These are phyloP conservation scores for Solanum arcanum DNA, from an alignment of 257 asterid genomes.

Conservation along the genomic window DNA sequence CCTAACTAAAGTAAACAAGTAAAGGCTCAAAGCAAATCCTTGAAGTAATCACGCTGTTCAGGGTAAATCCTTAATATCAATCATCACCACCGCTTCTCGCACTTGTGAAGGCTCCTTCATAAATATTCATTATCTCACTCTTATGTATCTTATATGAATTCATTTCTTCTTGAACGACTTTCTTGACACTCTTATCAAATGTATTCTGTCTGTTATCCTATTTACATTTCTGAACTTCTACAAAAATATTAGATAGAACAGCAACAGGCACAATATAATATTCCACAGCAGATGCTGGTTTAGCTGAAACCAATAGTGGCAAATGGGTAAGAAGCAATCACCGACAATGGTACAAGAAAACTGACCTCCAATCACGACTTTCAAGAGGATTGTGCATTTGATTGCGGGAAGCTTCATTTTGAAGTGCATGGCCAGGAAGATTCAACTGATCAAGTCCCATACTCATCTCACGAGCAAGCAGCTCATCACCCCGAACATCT, in stretches of 20 bases:
- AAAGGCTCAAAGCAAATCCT: neutral
- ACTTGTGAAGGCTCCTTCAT: neutral
- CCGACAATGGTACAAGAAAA: neutral
- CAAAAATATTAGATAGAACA: neutral
- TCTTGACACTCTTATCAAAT: neutral
- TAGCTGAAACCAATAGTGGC: neutral
- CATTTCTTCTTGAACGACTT: neutral
- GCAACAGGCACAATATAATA: neutral
- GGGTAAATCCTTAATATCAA: neutral
- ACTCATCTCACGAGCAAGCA: conserved; percentile 86
- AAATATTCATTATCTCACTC: neutral
- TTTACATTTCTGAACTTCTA: neutral
- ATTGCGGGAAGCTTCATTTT: conserved; percentile 45
- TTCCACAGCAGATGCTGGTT: neutral
- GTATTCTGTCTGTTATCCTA: neutral
- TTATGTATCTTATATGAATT: neutral
- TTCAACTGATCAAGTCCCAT: conserved; percentile 58
- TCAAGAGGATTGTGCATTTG: conserved; percentile 50
- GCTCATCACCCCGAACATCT: conserved; percentile 71
- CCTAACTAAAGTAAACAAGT: neutral
- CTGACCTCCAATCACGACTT: conserved; percentile 52
- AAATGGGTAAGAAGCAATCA: neutral
- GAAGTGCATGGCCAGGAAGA: conserved; percentile 49
- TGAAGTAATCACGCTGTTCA: neutral
- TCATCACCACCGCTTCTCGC: neutral